These are phyloP conservation scores for Ciborinia camelliae DNA, from an alignment of 2,329 filamentous ascomycete species.

Conservation along the genomic window DNA sequence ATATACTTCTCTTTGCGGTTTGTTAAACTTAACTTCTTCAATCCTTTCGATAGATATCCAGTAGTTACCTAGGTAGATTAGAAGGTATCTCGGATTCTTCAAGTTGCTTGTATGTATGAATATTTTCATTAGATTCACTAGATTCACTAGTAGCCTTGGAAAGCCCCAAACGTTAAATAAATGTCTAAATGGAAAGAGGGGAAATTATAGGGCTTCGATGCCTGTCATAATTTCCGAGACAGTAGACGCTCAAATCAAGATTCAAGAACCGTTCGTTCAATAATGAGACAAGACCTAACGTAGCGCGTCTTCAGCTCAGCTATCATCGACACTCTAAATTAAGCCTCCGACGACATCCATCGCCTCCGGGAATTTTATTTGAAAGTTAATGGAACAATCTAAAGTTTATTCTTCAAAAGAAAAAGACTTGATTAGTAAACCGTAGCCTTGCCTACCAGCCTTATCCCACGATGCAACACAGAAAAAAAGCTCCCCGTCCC, in stretches of 20 bases:
- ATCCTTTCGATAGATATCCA: neutral
- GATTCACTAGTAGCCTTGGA: neutral
- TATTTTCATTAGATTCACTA: neutral
- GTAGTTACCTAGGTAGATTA: neutral
- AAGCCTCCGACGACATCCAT: conserved; percentile 16
- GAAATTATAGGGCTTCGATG: neutral
- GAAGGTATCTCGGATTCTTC: neutral
- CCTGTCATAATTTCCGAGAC: neutral
- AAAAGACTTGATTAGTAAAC: neutral
- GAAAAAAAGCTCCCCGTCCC: conserved; percentile 12
- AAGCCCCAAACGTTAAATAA: neutral
- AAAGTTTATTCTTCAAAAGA: neutral
- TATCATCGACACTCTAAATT: neutral
- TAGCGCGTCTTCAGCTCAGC: conserved; percentile 7
- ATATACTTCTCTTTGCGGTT: neutral
- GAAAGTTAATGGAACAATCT: neutral
- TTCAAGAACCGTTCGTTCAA: conserved; percentile 5
- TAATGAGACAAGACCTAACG: neutral
- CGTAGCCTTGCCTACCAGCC: conserved; percentile 16
- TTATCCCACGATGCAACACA: conserved; percentile 19
- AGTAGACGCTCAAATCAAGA: conserved; percentile 9
- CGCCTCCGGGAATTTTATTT: conserved; percentile 1
- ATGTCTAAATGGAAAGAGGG: neutral
- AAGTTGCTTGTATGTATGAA: neutral
- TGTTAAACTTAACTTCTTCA: neutral